Evolutionary conservation across 164 flowering plant genomes (phyloP).

Genomic region (Chimonanthus salicifolius): DNA sequence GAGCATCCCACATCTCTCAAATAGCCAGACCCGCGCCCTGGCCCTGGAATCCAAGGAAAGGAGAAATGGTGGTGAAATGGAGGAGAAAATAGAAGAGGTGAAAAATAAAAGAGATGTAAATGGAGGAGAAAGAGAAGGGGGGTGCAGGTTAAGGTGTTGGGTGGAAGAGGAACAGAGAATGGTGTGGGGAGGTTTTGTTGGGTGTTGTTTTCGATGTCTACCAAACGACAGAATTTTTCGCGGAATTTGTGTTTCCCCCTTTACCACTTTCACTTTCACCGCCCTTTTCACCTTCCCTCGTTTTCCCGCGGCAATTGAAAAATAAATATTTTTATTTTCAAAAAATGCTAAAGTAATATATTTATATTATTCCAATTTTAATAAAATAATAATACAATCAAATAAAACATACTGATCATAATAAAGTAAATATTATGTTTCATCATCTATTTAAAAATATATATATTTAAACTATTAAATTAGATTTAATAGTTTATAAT

Average conservation of each 20-base stretch:
- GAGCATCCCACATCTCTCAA: constrained; percentile 73
- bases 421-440: too few relatives aligned
- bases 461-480: too few relatives aligned
- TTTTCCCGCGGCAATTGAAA: too few relatives aligned
- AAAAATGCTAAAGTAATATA: too few relatives aligned
- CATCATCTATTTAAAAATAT: too few relatives aligned
- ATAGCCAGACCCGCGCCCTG: constrained; percentile 15
- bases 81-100: not conserved
- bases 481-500: too few relatives aligned
- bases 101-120: not conserved
- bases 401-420: too few relatives aligned
- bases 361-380: too few relatives aligned
- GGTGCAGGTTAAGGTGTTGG: constrained; percentile 15
- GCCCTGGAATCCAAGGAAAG: not conserved
- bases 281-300: too few relatives aligned
- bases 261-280: not conserved
- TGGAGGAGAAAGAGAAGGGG: not conserved
- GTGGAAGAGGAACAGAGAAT: constrained; percentile 18
- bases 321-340: too few relatives aligned
- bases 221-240: constrained; percentile 16
- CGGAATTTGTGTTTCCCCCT: not conserved
- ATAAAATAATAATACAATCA: too few relatives aligned
- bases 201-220: constrained; percentile 22
- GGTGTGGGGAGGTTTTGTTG: constrained; percentile 16
- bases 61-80: too few relatives aligned